Evolutionary conservation across 78 protist genomes (phyloP).

Genomic region (Diacronema lutheri): DNA sequence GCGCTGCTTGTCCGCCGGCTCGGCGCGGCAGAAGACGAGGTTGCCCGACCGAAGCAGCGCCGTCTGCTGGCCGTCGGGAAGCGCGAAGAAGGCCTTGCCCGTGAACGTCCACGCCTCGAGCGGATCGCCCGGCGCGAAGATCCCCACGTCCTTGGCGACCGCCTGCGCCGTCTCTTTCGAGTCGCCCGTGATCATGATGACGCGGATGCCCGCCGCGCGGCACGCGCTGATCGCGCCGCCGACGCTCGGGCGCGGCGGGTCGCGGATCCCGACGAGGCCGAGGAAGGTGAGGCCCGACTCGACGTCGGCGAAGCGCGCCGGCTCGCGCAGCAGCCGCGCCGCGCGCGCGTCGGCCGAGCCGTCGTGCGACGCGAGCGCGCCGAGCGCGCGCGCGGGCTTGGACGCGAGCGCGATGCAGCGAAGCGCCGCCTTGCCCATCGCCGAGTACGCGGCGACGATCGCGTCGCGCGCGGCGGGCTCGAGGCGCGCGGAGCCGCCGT

Average conservation of each 20-base stretch:
- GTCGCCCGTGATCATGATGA: constrained; percentile 85
- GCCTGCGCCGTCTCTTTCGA: constrained; percentile 70
- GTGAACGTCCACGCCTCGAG: not conserved
- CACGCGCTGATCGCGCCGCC: constrained; percentile 51
- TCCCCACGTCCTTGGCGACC: constrained; percentile 35
- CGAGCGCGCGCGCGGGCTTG: not conserved
- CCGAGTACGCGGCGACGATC: not conserved
- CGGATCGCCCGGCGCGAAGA: constrained; percentile 34
- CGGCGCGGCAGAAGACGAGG: constrained; percentile 63
- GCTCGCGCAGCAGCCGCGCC: not conserved
- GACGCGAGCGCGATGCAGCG: constrained; percentile 15
- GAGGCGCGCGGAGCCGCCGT: not conserved
- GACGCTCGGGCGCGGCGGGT: constrained; percentile 79
- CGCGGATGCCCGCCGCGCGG: constrained; percentile 69
- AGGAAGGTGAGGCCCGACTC: constrained; percentile 59
- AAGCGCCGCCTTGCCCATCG: not conserved
- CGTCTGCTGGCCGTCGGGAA: not conserved
- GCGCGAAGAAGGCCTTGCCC: not conserved
- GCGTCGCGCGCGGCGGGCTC: not conserved
- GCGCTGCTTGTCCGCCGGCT: constrained; percentile 66
- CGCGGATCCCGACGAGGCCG: constrained; percentile 75
- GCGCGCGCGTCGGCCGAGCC: not conserved
- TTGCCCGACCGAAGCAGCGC: not conserved
- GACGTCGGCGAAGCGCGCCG: constrained; percentile 4
- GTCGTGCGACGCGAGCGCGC: not conserved